These are phyloP conservation scores for Pseudonectria foliicola DNA, from an alignment of 2,329 filamentous ascomycete species.

Conservation along the genomic window DNA sequence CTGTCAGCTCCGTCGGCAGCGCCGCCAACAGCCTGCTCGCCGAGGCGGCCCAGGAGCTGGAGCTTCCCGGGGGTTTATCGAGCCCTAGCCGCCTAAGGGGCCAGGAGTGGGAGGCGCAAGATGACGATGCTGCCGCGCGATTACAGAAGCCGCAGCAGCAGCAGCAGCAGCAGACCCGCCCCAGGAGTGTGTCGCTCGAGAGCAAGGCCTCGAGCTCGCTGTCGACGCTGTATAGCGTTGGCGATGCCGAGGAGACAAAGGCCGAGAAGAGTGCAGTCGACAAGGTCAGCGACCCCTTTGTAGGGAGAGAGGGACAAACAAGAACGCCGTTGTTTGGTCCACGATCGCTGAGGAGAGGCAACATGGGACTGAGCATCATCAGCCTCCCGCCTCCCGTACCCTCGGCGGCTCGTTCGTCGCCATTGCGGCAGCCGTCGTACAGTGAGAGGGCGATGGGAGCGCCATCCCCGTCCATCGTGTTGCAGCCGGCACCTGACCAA, in stretches of 20 bases:
- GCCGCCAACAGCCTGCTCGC: slow-evolving; percentile 35
- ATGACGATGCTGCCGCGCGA: slow-evolving; percentile 8
- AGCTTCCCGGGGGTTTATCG: slow-evolving; percentile 30
- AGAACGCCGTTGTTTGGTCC: slow-evolving; percentile 11
- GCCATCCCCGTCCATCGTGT: slow-evolving; percentile 10
- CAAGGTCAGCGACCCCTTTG: slow-evolving; percentile 25
- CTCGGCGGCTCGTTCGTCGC: not conserved
- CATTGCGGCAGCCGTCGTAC: slow-evolving; percentile 14
- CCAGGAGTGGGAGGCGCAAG: slow-evolving; percentile 18
- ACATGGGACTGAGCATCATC: slow-evolving; percentile 17
- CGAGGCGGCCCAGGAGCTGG: slow-evolving; percentile 28
- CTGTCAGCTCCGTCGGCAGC: slow-evolving; percentile 27
- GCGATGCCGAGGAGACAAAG: slow-evolving; percentile 36
- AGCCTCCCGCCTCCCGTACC: slow-evolving; percentile 2
- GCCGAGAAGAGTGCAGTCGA: slow-evolving; percentile 3
- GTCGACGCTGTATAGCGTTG: slow-evolving; percentile 50
- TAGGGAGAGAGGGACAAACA: slow-evolving; percentile 16
- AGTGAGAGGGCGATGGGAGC: slow-evolving; percentile 19
- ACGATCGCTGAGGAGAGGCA: slow-evolving; percentile 9
- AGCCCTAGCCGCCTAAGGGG: slow-evolving; percentile 37
- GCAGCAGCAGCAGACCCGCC: slow-evolving; percentile 7
- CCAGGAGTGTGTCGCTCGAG: slow-evolving; percentile 26
- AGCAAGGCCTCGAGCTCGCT: slow-evolving; percentile 46
- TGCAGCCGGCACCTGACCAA: slow-evolving; percentile 13
- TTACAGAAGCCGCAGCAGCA: too few relatives aligned